Base-by-base conservation (phyloP, 75 land plant species). In the Picea glauca region DNA sequence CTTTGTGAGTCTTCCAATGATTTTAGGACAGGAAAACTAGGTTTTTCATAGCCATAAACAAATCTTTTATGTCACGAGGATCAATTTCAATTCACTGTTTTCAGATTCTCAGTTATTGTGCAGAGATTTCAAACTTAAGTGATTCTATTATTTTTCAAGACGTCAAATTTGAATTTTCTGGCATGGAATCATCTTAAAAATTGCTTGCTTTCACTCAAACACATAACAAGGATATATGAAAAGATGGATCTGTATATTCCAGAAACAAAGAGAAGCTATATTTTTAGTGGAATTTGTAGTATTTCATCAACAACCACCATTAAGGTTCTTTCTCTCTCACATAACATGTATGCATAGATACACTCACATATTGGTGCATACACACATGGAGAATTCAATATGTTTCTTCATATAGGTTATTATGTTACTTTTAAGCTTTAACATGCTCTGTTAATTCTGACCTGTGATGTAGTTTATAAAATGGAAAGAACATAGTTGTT, bases 151-250 rank as follows among this genome's bases (percentile, higher is more conserved):
- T 70, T 43, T 15, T 40, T 38, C 9, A 1, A 35, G 35, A 17
- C 13, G 1, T 33, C 18, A 66, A 17, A 13, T 18, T 17, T 20
- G 74, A 70, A 7, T 46, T 70, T 9, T 38, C 43, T 70, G 74
- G n/a, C 13, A 70, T 20, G 0, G 26, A 1, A 70, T 17, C 14
- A 30, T 63, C 2, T 14, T 63, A 31, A 50, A 50, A 63, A 31
- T 31, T 63, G 3, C 66, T 31, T 9, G 54, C 43, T 40, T 43
- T 70, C n/a, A 43, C 23, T 11, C 54, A 32, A 43, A 30, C 85
- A 97, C 98, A 97, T 97, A 75, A 95, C 91, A 70, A 91, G 99
- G 63, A 84, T 93, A 68, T 98, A 95, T 84, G 99, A 97, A 80
- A 96, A 91, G 79, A 93, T 97, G 86, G 89, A 92, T 54, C 94